Evolutionary conservation across 2,329 filamentous ascomycete species (phyloP).

Genomic region (Paraphaeosphaeria minitans): DNA sequence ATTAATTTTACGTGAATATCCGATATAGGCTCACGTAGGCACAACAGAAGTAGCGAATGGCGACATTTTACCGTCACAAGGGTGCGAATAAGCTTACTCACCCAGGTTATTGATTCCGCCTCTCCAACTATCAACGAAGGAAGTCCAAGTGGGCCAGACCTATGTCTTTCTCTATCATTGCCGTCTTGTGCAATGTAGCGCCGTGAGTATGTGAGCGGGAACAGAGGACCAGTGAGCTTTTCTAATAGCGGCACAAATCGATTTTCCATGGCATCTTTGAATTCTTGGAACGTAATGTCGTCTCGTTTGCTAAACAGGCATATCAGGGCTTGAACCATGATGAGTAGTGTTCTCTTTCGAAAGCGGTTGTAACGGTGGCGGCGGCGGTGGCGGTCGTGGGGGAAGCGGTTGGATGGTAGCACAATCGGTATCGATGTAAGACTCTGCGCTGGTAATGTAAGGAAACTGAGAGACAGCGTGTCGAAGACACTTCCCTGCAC

Average conservation of each 20-base stretch:
- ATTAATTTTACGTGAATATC: background rate
- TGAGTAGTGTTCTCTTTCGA: background rate
- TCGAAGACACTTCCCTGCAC: background rate
- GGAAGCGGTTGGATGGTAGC: background rate
- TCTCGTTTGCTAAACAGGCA: slow-evolving; percentile 7
- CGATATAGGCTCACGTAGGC: background rate
- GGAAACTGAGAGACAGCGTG: background rate
- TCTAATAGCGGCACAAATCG: slow-evolving; percentile 10
- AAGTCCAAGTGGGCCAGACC: slow-evolving; percentile 7
- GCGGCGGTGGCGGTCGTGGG: background rate
- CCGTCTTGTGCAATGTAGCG: slow-evolving; percentile 12
- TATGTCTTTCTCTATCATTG: slow-evolving; percentile 1
- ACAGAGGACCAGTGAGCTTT: slow-evolving; percentile 11
- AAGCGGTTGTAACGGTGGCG: background rate
- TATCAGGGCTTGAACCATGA: slow-evolving; percentile 7
- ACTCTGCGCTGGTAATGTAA: background rate
- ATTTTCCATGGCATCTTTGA: slow-evolving; percentile 11
- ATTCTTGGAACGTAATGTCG: slow-evolving; percentile 6
- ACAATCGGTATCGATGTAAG: background rate
- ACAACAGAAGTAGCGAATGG: background rate
- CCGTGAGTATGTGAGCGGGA: slow-evolving; percentile 12
- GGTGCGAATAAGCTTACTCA: background rate
- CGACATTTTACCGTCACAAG: background rate
- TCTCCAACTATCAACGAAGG: slow-evolving; percentile 9
- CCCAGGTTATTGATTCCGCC: slow-evolving; percentile 10